Evolutionary conservation across 495 filamentous ascomycete species (phyloP).

Genomic region (Penicillium waksmanii): DNA sequence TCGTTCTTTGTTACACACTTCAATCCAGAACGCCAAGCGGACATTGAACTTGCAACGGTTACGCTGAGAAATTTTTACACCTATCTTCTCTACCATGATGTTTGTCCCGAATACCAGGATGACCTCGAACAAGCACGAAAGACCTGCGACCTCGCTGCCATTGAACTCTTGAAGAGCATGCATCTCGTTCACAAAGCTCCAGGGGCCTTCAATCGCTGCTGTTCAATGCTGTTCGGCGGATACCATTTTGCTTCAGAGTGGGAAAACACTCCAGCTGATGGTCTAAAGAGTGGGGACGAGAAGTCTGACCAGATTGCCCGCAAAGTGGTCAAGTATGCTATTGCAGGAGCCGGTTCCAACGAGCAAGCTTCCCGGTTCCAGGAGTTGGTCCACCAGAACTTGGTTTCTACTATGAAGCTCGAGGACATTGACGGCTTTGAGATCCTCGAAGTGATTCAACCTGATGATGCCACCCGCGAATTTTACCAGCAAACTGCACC

Average conservation of each 20-base stretch:
- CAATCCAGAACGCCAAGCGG: constrained; percentile 47
- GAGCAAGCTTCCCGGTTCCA: constrained; percentile 38
- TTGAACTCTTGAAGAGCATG: constrained; percentile 63
- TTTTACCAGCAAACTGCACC: constrained; percentile 48
- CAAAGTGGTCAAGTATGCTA: constrained; percentile 47
- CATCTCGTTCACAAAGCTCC: constrained; percentile 58
- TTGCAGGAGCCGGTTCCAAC: constrained; percentile 47
- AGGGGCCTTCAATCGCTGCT: constrained; percentile 74
- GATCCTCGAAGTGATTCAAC: constrained; percentile 49
- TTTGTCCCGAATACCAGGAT: constrained; percentile 76
- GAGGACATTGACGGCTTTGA: constrained; percentile 60
- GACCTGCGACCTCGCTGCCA: constrained; percentile 68
- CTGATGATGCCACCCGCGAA: constrained; percentile 37
- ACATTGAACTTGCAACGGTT: constrained; percentile 55
- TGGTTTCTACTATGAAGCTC: constrained; percentile 37
- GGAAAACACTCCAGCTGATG: not conserved
- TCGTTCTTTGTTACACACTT: constrained; percentile 52
- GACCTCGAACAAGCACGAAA: constrained; percentile 67
- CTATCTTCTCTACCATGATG: constrained; percentile 81
- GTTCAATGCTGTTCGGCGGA: constrained; percentile 62
- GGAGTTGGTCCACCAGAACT: constrained; percentile 21
- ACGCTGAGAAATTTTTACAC: constrained; percentile 86
- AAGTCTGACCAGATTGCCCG: constrained; percentile 35
- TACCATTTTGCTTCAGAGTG: constrained; percentile 37
- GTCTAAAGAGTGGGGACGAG: not conserved